Base-by-base conservation (phyloP, 202 grass and related monocot genomes). In the Setaria italica region DNA sequence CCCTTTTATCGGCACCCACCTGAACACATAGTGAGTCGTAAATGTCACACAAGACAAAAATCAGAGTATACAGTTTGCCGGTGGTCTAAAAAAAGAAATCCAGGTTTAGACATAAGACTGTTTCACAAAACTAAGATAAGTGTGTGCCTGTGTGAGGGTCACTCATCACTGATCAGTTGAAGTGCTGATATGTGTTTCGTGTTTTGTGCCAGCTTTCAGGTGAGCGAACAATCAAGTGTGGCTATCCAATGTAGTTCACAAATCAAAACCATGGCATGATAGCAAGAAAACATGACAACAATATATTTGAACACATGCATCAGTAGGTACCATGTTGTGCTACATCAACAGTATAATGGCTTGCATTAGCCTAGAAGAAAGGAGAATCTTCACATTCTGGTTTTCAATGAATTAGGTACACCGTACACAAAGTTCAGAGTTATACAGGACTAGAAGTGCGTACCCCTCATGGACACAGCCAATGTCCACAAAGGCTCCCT, bases 401-500 rank as follows among this genome's bases (percentile, higher is more conserved):
- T 14, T 57, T 58, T 56, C 11, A 76, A 11, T 80, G 69, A 74
- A 74, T 51, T 29, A 76, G 54, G n/a, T 56, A 55, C 62, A 68
- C 17, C 19, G 8, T 9, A 46, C 43, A 46, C 9, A 7, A 69
- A 54, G 16, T 25, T 76, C 39, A 82, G 5, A 32, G 16, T 42
- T 70, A 35, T 6, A 60, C 8, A 78, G 15, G 1, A 85, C 71
- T 81, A 19, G 80, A 34, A 87, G 43, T 60, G 37, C 51, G 72
- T 91, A 94, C 96, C 93, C 96, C 80, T 99, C 96, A 87, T 99
- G 91, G 53, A 94, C 86, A 82, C 96, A 89, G 17, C 96, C 93
- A 25, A 99, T 88, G 65, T 99, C 88, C 83, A 99, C 90, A 92
- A 99, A 95, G 84, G 93, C 96, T 89, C 96, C 96, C 80, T 99